These are phyloP conservation scores for Aspergillus ellipticus DNA, from an alignment of 495 filamentous ascomycete genomes.

Conservation along the genomic window DNA sequence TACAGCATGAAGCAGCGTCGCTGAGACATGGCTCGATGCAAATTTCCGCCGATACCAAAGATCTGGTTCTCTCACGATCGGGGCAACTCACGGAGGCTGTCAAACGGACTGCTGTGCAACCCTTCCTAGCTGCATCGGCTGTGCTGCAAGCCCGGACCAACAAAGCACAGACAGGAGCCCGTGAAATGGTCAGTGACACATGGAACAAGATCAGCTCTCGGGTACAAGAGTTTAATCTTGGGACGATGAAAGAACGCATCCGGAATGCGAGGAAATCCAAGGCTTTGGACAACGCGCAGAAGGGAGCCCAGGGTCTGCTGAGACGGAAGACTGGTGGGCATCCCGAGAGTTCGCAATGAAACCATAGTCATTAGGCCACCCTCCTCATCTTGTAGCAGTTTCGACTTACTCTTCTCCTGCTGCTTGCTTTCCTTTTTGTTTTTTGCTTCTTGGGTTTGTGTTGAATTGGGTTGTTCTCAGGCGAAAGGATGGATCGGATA, in stretches of 20 bases:
- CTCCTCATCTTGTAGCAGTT: constrained; percentile 7
- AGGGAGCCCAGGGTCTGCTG: constrained; percentile 33
- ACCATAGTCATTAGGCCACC: neutral
- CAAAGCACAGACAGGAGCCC: constrained; percentile 29
- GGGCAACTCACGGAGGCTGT: constrained; percentile 37
- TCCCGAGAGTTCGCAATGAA: constrained; percentile 10
- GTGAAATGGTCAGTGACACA: constrained; percentile 25
- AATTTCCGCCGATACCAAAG: constrained; percentile 16
- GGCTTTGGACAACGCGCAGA: constrained; percentile 37
- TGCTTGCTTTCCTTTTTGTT: constrained; percentile 3
- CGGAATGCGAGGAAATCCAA: constrained; percentile 29
- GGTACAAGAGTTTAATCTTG: constrained; percentile 25
- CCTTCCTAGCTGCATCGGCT: constrained; percentile 30
- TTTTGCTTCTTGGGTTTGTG: constrained; percentile 3
- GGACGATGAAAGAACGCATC: constrained; percentile 29
- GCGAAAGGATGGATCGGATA: neutral
- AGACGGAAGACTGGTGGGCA: constrained; percentile 17
- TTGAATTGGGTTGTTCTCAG: constrained; percentile 3
- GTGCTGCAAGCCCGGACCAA: constrained; percentile 28
- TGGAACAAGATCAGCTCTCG: constrained; percentile 29
- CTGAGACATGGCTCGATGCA: constrained; percentile 25
- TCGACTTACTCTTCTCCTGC: neutral
- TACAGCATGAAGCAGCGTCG: constrained; percentile 31
- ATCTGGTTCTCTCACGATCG: constrained; percentile 32
- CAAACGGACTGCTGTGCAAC: constrained; percentile 33